A percentile compares a stretch with the other conserved stretches of the same genome.
Conservation (phyloP, 371 early-diverging fungal species). For the Mucor lusitanicus region DNA sequence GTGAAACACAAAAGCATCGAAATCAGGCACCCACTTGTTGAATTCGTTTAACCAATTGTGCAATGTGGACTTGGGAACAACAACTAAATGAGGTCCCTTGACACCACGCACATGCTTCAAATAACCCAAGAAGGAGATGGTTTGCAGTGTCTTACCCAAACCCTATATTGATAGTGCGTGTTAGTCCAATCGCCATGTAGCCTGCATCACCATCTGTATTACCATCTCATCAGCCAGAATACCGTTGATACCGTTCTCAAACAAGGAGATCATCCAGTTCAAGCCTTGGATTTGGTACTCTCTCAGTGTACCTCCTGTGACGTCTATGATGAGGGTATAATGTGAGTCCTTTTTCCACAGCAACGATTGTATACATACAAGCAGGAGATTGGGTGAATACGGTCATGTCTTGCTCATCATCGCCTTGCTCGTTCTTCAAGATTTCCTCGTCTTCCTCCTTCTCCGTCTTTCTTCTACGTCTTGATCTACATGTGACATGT, state of each 20-base stretch:
- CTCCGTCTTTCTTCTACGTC: slow-evolving; percentile 91
- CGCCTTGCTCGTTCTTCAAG: slow-evolving; percentile 73
- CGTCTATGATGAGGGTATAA: slow-evolving; percentile 50
- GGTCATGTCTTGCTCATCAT: slow-evolving; percentile 57
- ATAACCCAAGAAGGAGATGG: slow-evolving; percentile 95
- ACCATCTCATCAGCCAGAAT: slow-evolving; percentile 99
- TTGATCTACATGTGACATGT: slow-evolving; percentile 46
- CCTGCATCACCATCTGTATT: slow-evolving; percentile 3
- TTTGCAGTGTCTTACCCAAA: slow-evolving; percentile 98
- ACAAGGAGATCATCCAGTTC: slow-evolving; percentile 98
- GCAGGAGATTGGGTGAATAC: slow-evolving; percentile 88
- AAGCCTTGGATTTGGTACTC: slow-evolving; percentile 99
- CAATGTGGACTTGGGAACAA: slow-evolving; percentile 98
- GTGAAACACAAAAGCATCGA: slow-evolving; percentile 91
- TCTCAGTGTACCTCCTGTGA: slow-evolving; percentile 87
- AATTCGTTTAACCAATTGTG: slow-evolving; percentile 98
- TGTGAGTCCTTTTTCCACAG: not conserved
- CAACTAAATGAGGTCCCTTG: slow-evolving; percentile 89
- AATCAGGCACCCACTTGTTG: slow-evolving; percentile 90
- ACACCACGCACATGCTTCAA: slow-evolving; percentile 81
- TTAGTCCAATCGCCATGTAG: too few species aligned
- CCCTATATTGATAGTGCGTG: slow-evolving; percentile 61
- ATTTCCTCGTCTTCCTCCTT: slow-evolving; percentile 95
- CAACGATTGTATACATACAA: slow-evolving; percentile 59
- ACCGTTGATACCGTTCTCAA: slow-evolving; percentile 98